These are phyloP conservation scores for Backusella macrospora DNA, from an alignment of 192 early-diverging fungal genomes.

Conservation along the genomic window DNA sequence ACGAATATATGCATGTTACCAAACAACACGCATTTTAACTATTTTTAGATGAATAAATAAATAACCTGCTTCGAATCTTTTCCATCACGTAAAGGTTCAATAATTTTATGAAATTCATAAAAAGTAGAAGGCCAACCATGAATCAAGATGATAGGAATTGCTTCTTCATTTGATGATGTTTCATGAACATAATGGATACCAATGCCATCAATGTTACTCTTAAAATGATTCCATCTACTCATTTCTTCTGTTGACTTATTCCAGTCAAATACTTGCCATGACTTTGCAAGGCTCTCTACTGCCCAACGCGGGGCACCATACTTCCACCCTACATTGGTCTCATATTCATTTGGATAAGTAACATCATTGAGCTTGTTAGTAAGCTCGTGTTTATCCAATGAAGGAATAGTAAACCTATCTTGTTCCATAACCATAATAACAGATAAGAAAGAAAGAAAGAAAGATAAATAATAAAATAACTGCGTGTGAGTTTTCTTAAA, in stretches of 20 bases:
- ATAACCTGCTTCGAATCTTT: conserved; percentile 13
- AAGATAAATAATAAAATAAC: not conserved
- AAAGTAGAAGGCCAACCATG: conserved; percentile 70
- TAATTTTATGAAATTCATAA: conserved; percentile 60
- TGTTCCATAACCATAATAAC: not conserved
- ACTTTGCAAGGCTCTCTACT: conserved; percentile 24
- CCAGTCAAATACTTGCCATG: conserved; percentile 37
- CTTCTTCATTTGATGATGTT: not conserved
- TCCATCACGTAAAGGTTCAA: conserved; percentile 44
- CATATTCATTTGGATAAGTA: conserved; percentile 17
- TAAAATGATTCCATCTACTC: conserved; percentile 31
- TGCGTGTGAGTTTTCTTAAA: not conserved
- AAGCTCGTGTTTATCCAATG: not conserved
- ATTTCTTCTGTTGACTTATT: conserved; percentile 26
- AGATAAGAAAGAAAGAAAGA: not conserved
- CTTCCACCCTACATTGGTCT: conserved; percentile 29
- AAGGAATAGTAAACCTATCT: not conserved
- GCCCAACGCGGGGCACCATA: conserved; percentile 34
- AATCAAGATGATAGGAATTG: conserved; percentile 56
- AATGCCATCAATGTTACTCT: conserved; percentile 24
- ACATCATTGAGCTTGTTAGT: not conserved
- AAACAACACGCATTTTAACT: too few species aligned
- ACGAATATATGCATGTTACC: not conserved
- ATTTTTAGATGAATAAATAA: not conserved
- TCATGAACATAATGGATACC: conserved; percentile 36